Conservation (phyloP, 371 early-diverging fungal genomes). For the Actinomortierella wolfii region DNA sequence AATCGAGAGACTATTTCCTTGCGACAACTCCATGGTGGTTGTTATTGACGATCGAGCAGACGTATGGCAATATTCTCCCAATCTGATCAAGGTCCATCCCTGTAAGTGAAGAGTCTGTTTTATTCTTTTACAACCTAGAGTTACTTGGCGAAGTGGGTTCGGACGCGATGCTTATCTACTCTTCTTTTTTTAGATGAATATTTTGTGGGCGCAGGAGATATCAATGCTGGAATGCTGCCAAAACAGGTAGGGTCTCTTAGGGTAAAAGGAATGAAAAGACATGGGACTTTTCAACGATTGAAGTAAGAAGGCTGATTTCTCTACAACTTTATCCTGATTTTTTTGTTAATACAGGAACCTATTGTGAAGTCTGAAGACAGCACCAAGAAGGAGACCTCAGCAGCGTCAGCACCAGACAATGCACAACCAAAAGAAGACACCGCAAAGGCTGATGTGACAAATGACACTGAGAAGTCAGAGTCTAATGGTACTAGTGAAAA, state of each 20-base stretch:
- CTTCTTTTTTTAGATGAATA: conserved; percentile 70
- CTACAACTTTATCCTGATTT: too few species aligned
- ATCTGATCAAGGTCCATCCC: conserved; percentile 87
- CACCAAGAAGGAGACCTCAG: too few species aligned
- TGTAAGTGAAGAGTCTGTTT: conserved; percentile 61
- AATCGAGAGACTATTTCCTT: conserved; percentile 92
- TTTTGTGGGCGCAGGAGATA: conserved; percentile 95
- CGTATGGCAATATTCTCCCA: conserved; percentile 95
- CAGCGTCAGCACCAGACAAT: too few species aligned
- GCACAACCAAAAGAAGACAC: too few species aligned
- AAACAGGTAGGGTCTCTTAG: conserved; percentile 38
- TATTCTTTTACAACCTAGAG: not conserved
- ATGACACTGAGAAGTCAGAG: too few species aligned
- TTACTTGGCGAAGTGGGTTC: not conserved
- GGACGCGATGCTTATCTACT: not conserved
- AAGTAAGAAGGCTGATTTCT: not conserved
- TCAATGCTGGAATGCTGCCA: conserved; percentile 74
- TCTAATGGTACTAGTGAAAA: not conserved
- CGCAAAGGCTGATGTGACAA: too few species aligned
- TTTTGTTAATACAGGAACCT: too few species aligned
- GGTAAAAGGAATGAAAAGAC: not conserved
- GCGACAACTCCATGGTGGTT: conserved; percentile 96
- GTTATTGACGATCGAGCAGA: conserved; percentile 98
- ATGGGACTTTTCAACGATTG: conserved; percentile 1
- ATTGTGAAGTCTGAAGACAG: too few species aligned